Evolutionary conservation across 805 yeast species (phyloP).

Genomic region (Candida broadrunensis): DNA sequence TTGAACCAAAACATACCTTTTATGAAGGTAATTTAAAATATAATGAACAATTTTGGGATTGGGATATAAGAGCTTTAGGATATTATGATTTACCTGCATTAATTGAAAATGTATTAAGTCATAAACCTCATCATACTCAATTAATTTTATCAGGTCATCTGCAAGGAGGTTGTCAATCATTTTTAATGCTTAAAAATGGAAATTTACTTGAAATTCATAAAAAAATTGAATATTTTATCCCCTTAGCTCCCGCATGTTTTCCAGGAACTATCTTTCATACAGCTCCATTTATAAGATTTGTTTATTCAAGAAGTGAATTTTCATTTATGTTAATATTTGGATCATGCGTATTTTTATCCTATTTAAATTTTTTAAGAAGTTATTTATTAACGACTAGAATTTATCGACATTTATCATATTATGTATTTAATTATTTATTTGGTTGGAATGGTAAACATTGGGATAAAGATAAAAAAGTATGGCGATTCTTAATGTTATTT

Average conservation of each 20-base stretch:
- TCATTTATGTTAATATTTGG: slow-evolving; percentile 64
- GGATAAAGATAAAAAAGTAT: slow-evolving; percentile 53
- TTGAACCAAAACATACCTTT: slow-evolving; percentile 59
- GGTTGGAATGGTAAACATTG: slow-evolving; percentile 84
- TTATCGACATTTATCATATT: slow-evolving; percentile 65
- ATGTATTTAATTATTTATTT: slow-evolving; percentile 83
- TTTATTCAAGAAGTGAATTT: slow-evolving; percentile 48
- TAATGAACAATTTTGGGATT: slow-evolving; percentile 74
- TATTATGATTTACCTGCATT: slow-evolving; percentile 72
- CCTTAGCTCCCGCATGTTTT: slow-evolving; percentile 88
- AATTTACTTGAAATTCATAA: slow-evolving; percentile 35
- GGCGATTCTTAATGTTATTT: slow-evolving; percentile 76
- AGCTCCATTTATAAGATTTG: slow-evolving; percentile 57
- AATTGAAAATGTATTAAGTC: slow-evolving; percentile 54
- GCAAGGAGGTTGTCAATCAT: slow-evolving; percentile 89
- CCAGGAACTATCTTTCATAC: slow-evolving; percentile 75
- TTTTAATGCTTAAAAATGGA: slow-evolving; percentile 57
- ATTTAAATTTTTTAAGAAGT: slow-evolving; percentile 60
- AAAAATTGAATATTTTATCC: slow-evolving; percentile 65
- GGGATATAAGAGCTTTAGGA: slow-evolving; percentile 89
- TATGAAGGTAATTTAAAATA: slow-evolving; percentile 33
- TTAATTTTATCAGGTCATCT: slow-evolving; percentile 78
- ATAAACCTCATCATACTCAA: slow-evolving; percentile 39
- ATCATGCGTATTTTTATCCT: slow-evolving; percentile 70
- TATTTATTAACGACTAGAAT: slow-evolving; percentile 34